These are phyloP conservation scores for Mortierella antarctica DNA, from an alignment of 192 early-diverging fungal genomes.

Conservation along the genomic window DNA sequence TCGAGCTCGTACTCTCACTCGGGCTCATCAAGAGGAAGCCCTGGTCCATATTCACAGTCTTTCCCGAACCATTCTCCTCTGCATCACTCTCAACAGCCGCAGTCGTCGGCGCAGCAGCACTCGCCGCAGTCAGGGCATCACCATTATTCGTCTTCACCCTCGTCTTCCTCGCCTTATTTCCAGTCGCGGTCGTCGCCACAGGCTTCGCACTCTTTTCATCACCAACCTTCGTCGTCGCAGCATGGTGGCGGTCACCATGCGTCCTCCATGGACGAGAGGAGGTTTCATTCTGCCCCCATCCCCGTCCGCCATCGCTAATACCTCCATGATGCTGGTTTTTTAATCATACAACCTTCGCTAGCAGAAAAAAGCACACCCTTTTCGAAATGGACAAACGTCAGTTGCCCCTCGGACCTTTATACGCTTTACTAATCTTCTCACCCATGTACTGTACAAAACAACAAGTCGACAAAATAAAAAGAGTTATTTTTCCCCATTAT, in stretches of 20 bases:
- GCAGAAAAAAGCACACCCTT: neutral
- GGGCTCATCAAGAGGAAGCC: conserved; percentile 25
- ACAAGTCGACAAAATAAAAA: conserved; percentile 3
- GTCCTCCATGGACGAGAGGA: conserved; percentile 30
- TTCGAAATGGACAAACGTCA: neutral
- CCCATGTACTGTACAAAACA: neutral
- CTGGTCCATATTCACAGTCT: conserved; percentile 39
- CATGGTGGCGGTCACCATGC: conserved; percentile 16
- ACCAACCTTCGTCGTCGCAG: conserved; percentile 8
- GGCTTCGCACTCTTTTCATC: conserved; percentile 11
- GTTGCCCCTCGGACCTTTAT: neutral
- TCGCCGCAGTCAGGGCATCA: conserved; percentile 39
- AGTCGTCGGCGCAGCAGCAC: conserved; percentile 16
- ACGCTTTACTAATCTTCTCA: neutral
- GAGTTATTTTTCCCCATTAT: neutral
- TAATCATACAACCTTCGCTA: neutral
- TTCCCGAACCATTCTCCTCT: conserved; percentile 26
- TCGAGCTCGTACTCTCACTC: conserved; percentile 30
- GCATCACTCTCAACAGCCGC: conserved; percentile 15
- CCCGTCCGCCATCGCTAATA: conserved; percentile 43
- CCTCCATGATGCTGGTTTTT: neutral
- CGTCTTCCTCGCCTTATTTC: conserved; percentile 30
- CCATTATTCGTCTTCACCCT: conserved; percentile 42
- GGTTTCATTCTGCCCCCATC: conserved; percentile 50
- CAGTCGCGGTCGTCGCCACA: conserved; percentile 15